Percentiles rank a stretch among this genome's conserved stretches.
Conservation (phyloP, 2,329 filamentous ascomycete genomes). For the Paradendryphiella salina region DNA sequence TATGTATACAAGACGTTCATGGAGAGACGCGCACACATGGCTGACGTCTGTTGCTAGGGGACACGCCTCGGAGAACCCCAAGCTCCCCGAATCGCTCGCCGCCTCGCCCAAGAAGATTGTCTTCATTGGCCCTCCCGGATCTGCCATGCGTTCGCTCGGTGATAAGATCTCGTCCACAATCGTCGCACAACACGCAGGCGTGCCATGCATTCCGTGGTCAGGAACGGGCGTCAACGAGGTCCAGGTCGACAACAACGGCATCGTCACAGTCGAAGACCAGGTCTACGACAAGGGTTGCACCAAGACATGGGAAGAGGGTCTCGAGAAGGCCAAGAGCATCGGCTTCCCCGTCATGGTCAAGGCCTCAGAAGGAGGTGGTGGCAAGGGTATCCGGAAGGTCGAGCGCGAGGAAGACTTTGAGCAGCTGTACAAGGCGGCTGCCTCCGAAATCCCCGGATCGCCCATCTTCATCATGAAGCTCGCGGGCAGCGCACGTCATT, state of each 20-base stretch:
- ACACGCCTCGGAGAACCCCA: conserved; percentile 98
- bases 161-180: conserved; percentile 99
- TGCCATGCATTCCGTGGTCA: conserved; percentile 99
- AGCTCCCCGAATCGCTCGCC: conserved; percentile 91
- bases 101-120: conserved; percentile 98
- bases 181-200: conserved; percentile 92
- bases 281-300: conserved; percentile 92
- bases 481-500: conserved; percentile 90
- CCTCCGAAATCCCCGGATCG: conserved; percentile 95
- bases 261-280: conserved; percentile 87
- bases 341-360: conserved; percentile 99
- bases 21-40: conserved; percentile 1
- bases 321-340: conserved; percentile 82
- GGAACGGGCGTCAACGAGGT: conserved; percentile 88
- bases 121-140: conserved; percentile 97
- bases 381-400: conserved; percentile 98
- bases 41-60: conserved; percentile 53
- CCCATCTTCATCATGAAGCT: conserved; percentile 99
- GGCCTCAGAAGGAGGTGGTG: conserved; percentile 98
- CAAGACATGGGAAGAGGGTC: conserved; percentile 83
- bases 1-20: conserved; percentile 52
- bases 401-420: conserved; percentile 81
- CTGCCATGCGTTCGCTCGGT: conserved; percentile 97
- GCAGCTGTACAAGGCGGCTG: conserved; percentile 88
- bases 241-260: conserved; percentile 74